Evolutionary conservation across 208 protist species (phyloP).

Genomic region (Crithidia bombi): DNA sequence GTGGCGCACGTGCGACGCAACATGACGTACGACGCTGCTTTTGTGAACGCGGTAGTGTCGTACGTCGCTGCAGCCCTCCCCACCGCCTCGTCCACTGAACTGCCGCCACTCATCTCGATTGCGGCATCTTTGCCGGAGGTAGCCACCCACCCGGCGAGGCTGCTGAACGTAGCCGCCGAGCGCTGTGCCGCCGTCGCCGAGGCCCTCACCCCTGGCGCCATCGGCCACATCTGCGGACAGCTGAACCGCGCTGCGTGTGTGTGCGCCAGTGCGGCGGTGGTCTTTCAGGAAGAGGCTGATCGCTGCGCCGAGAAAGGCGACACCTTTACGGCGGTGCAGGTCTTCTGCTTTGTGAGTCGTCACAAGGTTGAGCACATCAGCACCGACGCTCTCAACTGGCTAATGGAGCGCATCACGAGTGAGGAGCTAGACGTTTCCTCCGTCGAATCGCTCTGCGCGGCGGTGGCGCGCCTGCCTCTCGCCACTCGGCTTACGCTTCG

Average conservation of each 20-base stretch:
- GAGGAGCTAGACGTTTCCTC: conserved; percentile 62
- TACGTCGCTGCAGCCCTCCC: conserved; percentile 34
- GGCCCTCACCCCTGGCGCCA: conserved; percentile 40
- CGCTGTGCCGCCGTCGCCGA: conserved; percentile 44
- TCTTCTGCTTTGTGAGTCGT: conserved; percentile 65
- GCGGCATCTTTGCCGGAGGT: conserved; percentile 54
- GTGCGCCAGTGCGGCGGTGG: conserved; percentile 46
- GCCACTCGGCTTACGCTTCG: conserved; percentile 37
- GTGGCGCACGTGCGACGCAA: conserved; percentile 37
- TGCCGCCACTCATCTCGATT: conserved; percentile 26
- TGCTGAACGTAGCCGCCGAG: conserved; percentile 38
- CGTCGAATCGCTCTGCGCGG: conserved; percentile 42
- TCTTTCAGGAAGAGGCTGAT: conserved; percentile 65
- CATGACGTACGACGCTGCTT: conserved; percentile 37
- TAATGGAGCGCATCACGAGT: conserved; percentile 71
- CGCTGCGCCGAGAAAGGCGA: conserved; percentile 71
- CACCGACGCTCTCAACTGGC: conserved; percentile 59
- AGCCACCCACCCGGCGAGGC: conserved; percentile 26
- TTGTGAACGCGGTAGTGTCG: conserved; percentile 42
- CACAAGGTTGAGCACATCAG: conserved; percentile 58
- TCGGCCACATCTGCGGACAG: conserved; percentile 55
- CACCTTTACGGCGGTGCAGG: conserved; percentile 62
- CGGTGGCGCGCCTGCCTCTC: conserved; percentile 50
- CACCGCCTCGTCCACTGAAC: conserved; percentile 16
- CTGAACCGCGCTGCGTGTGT: conserved; percentile 50